Base-by-base conservation (phyloP, 495 filamentous ascomycete genomes). In the Polyplosphaeria fusca region DNA sequence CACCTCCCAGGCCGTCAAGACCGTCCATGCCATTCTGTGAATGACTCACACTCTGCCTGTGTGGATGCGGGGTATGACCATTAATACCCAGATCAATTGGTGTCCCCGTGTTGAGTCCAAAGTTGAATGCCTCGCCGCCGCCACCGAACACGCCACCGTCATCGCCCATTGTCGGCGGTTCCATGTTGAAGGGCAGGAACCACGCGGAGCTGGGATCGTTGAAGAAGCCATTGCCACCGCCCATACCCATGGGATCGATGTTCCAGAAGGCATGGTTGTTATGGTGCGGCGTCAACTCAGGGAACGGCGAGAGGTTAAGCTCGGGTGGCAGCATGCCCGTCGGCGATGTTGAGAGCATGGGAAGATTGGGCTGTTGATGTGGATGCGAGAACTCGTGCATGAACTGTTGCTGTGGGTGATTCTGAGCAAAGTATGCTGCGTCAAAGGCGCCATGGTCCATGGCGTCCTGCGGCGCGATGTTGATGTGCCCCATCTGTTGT, bases 181-280 rank as follows among this genome's bases (percentile, higher is more conserved):
- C 86, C 72, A 92, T 82, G 65, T 96, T 96, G 73, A 95, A 96
- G 2, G 91, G 91, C 74, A 95, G 83, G 71, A 95, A 95, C 91
- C 91, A 96, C 20, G 91, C 89, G 39, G 77, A 81, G 49, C 84
- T 89, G 1, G 86, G 51, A 24, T 64, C 61, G 11, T 65, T 24
- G 49, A 57, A 64, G 38, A 52, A 57, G 23, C 55, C 59, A 12
- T 24, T 41, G 30, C 30, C 30, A 0, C 58, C 59, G 14, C 58
- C 60, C 47, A 54, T 39, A 13, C 42, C 51, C 28, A 48, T 55
- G 7, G 58, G 54, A 24, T 62, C 57, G 2, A 65, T 25, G 19
- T 47, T 49, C 62, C 62, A 65, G 52, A 65, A 64, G 13, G 49
- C 44, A 1, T 47, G 43, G 22, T 30, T 37, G 60, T 30, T 43